A percentile compares a stretch with the other conserved stretches of the same genome.
Evolutionary conservation across 345 rosid genomes (phyloP).

Genomic region (Brassica juncea): DNA sequence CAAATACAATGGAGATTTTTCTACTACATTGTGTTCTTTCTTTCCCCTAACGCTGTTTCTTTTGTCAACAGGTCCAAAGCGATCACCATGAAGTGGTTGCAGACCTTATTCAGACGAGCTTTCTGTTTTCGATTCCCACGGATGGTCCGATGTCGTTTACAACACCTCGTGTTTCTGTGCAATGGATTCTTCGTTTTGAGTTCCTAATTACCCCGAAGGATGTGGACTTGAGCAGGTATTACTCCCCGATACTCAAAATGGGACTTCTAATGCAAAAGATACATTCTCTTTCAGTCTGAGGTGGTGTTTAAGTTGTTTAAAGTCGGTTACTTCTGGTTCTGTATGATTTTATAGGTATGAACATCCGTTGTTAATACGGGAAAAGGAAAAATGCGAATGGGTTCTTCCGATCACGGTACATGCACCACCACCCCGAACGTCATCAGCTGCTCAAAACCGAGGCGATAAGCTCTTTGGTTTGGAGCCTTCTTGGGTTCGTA

Average conservation of each 20-base stretch:
- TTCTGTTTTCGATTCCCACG: constrained; percentile 89
- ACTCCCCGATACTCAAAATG: background rate
- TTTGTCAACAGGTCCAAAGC: constrained; percentile 66
- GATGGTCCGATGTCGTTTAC: constrained; percentile 98
- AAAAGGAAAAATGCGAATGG: constrained; percentile 90
- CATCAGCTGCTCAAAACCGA: constrained; percentile 49
- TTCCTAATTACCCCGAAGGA: constrained; percentile 78
- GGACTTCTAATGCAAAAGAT: background rate
- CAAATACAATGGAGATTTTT: background rate
- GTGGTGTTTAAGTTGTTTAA: constrained; percentile 7
- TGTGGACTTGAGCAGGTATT: constrained; percentile 80
- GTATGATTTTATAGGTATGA: constrained; percentile 59
- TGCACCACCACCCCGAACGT: constrained; percentile 73
- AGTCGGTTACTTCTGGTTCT: constrained; percentile 6
- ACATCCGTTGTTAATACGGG: constrained; percentile 82
- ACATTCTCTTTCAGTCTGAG: background rate
- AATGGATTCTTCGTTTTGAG: constrained; percentile 93
- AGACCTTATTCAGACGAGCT: constrained; percentile 92
- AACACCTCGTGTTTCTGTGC: constrained; percentile 73
- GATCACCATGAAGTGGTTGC: constrained; percentile 96
- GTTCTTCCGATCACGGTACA: constrained; percentile 89
- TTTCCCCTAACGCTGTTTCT: background rate
- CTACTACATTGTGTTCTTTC: background rate
- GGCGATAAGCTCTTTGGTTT: constrained; percentile 61
- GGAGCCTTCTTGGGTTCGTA: constrained; percentile 75